Base-by-base conservation (phyloP, 306 rosid genomes). In the Acacia acuminata region DNA sequence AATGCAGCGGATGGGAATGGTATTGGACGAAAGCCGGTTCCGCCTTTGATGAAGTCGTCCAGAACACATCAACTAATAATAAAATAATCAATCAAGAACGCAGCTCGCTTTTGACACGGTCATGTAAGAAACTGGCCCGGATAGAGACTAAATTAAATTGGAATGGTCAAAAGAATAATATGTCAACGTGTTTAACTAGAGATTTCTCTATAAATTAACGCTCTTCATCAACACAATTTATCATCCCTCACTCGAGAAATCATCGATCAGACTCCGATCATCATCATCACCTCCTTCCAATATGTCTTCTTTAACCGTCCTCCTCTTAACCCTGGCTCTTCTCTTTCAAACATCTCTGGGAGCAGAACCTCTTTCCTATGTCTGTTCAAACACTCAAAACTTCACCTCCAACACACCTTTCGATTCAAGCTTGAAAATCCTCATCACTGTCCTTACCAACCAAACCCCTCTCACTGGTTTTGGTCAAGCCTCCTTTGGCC, bases 311-410 rank as follows among this genome's bases (percentile, higher is more conserved):
- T 69, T 16, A 48, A 69, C 53, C 25, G 22, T 69, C 74, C 32
- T 69, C 51, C 51, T 69, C 51, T 16, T 69, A 40, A 20, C 51
- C 32, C 11, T 69, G 8, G 32, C 74, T 42, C 48, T 69, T 22
- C 19, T 88, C 32, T 78, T 82, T 73, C 90, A 73, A 73, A 50
- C 88, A 47, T 88, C 89, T 48, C n/a, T 77, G 16, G 93, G 86
- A 25, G 85, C 76, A 19, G 20, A 56, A 0, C 89, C 90, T 24
- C 92, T 94, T 43, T 66, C 79, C 32, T 87, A 89, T 56, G 50
- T 84, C 22, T 94, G 98, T 65, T 90, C 90, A 32, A 80, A n/a
- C 82, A 63, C 77, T 3, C 71, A 87, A 48, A 86, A 87, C 78
- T 89, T 69, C 89, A 88, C 97, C 32, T 24, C 89, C 38, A 1